Conservation (phyloP, 163 green algal genomes). For the Chlorella variabilis region DNA sequence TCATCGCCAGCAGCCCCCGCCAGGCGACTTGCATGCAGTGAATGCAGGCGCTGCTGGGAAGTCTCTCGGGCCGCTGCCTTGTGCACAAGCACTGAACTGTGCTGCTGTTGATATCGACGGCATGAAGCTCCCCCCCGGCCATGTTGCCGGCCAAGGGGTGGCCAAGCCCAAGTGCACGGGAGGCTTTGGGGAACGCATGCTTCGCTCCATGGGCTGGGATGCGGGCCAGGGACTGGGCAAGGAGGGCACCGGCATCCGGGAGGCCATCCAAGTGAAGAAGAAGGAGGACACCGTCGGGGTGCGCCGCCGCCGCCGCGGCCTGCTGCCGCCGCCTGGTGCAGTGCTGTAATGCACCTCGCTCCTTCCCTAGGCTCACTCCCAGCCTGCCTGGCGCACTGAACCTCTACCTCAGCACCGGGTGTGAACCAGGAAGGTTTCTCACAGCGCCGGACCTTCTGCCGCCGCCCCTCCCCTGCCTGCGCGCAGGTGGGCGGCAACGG, state of each 20-base stretch:
- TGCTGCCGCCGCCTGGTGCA: neutral
- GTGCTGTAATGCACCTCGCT: neutral
- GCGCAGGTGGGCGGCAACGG: constrained; percentile 67
- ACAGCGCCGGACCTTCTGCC: no score
- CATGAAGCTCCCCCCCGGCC: constrained; percentile 88
- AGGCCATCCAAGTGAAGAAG: constrained; percentile 84
- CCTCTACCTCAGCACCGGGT: no score
- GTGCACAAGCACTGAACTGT: no score
- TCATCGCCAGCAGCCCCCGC: no score
- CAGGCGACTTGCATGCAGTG: no score
- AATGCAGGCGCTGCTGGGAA: no score
- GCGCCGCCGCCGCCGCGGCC: neutral
- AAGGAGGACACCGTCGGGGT: constrained; percentile 84
- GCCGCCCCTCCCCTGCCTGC: no score
- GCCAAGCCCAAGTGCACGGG: constrained; percentile 76
- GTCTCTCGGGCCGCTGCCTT: no score
- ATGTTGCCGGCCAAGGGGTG: constrained; percentile 75
- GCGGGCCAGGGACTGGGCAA: constrained; percentile 83
- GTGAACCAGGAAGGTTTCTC: no score
- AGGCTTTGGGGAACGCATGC: constrained; percentile 84
- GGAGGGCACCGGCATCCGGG: constrained; percentile 71
- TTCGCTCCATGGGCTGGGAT: constrained; percentile 85
- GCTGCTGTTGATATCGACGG: no score
- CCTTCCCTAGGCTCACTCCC: no score
- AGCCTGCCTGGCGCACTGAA: no score